Evolutionary conservation across 306 rosid genomes (phyloP), one percentile per base, ranked within the genome.

Genomic region (Morella rubra): DNA sequence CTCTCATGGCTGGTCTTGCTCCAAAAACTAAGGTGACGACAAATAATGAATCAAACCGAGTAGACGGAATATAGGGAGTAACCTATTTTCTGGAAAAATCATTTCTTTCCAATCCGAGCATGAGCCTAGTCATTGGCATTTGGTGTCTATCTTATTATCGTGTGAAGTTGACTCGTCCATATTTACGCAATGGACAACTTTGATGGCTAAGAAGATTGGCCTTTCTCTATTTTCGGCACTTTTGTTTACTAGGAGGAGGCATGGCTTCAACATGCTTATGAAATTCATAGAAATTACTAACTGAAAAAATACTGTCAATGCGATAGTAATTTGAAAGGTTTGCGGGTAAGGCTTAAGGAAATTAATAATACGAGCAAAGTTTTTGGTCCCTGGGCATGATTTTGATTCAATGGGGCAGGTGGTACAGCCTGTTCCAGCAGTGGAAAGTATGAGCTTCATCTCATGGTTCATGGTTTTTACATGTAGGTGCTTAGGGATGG

Each of bases 1-100:
- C 98, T 19, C 98, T 95, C 52, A 95, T 95, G 98, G 97, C 97
- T 59, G 92, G 98, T 79, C 98, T 95, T 86, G 98, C 98, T 72
- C 98, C 98, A 4, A 95, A 95, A 76, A 87, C 98, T 19, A 95
- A 95, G 97, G 98, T 95, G 82, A 60, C 73, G 14, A 27, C 40
- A 55, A 75, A 51, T 9, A 51, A 16, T 76, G 6, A 60, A 4
- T 79, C 19, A 18, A 22, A 41, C 10, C 41, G 16, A 16, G 47
- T 64, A 40, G 47, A 10, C 47, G 32, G 13, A 15, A 40, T 15
- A 15, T 40, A 37, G 47, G 8, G n/a, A 62, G 46, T 46, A 14
- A 5, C 45, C 13, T 0, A 37, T 62, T n/a, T 22, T 37, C 27
- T 7, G 22, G 44, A 62, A 62, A 32, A 7, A 14, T 37, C 1